Conservation (phyloP, 2,329 filamentous ascomycete species). For the Sporothrix inflata region DNA sequence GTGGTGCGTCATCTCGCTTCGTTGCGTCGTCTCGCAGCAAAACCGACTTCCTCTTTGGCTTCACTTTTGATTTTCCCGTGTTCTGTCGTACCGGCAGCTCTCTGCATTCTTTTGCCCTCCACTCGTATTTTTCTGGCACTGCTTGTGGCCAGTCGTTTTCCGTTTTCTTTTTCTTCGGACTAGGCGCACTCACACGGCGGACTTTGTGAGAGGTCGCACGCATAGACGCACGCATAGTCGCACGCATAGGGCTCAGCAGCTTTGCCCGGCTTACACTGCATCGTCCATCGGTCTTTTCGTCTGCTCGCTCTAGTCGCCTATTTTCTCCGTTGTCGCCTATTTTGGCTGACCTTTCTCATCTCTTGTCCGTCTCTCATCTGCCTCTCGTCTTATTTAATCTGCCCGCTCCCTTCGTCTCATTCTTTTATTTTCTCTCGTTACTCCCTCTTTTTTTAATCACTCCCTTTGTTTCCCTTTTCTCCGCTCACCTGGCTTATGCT, state of each 20-base stretch:
- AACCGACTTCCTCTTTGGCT: background rate
- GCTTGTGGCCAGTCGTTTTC: background rate
- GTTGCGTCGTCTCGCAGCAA: background rate
- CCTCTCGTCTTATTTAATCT: background rate
- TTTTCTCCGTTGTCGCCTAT: slow-evolving; percentile 2
- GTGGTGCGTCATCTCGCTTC: slow-evolving; percentile 7
- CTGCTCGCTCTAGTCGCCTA: background rate
- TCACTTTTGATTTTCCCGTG: background rate
- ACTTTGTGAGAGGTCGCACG: background rate
- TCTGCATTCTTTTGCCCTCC: background rate
- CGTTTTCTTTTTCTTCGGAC: background rate
- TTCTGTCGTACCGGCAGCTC: background rate
- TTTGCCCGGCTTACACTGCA: background rate
- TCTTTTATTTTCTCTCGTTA: background rate
- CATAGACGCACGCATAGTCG: background rate
- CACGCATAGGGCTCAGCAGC: background rate
- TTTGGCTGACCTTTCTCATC: background rate
- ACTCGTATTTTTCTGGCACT: background rate
- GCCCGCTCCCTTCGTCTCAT: background rate
- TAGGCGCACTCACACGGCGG: background rate
- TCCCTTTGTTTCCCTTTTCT: background rate
- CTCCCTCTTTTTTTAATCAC: background rate
- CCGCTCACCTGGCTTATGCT: background rate
- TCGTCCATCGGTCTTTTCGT: background rate
- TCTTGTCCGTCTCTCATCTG: slow-evolving; percentile 2